These are phyloP conservation scores for Cadophora gregata DNA, from an alignment of 2,329 filamentous ascomycete species.

Conservation along the genomic window DNA sequence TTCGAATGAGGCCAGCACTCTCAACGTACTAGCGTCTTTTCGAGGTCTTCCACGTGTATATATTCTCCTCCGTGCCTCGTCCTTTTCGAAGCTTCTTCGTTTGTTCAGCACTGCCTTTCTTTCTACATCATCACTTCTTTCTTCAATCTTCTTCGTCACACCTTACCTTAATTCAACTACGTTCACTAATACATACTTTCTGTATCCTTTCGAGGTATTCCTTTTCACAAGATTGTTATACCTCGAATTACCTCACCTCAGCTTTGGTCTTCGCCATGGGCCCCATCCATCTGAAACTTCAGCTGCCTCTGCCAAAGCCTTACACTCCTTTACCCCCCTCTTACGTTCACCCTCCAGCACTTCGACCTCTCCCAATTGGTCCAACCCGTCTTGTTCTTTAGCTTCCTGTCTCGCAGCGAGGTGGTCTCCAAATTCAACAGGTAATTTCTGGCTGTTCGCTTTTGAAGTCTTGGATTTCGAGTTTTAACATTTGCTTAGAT, in stretches of 20 bases:
- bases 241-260: background rate
- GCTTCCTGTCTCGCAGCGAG: background rate
- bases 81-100: background rate
- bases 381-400: background rate
- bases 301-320: background rate
- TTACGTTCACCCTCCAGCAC: background rate
- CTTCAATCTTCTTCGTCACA: background rate
- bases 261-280: background rate
- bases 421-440: background rate
- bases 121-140: background rate
- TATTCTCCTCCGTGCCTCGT: background rate
- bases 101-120: background rate
- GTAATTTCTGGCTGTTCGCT: conserved; percentile 2
- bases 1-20: background rate
- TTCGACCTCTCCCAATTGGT: background rate
- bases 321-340: background rate
- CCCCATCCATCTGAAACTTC: background rate
- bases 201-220: background rate
- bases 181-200: background rate
- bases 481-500: background rate
- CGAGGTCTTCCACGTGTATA: background rate
- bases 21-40: background rate
- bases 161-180: background rate
- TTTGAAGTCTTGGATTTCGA: background rate
- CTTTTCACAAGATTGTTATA: background rate